These are phyloP conservation scores for Syncephalastrum sp. DNA, from an alignment of 371 early-diverging fungal species.

Conservation along the genomic window DNA sequence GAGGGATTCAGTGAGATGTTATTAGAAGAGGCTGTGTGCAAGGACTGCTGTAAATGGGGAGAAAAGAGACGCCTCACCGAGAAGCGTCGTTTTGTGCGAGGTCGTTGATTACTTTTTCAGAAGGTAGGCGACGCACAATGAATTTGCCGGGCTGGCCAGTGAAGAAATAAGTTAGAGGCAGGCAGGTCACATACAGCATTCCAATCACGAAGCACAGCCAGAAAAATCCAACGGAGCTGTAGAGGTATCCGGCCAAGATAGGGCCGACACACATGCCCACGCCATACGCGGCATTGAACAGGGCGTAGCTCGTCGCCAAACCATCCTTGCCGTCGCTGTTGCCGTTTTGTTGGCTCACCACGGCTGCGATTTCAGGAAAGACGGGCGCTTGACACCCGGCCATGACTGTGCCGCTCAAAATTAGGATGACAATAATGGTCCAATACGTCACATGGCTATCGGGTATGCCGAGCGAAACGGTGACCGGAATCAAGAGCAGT, in stretches of 20 bases:
- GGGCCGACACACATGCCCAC: constrained; percentile 40
- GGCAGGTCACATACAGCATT: constrained; percentile 25
- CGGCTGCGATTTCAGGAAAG: constrained; percentile 42
- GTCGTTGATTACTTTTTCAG: no score
- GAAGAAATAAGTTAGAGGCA: constrained; percentile 38
- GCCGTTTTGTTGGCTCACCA: constrained; percentile 32
- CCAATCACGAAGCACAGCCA: constrained; percentile 39
- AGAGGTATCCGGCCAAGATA: constrained; percentile 40
- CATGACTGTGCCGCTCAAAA: constrained; percentile 34
- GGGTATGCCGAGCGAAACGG: constrained; percentile 35
- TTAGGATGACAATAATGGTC: constrained; percentile 28
- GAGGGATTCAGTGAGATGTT: no score
- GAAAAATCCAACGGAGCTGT: constrained; percentile 36
- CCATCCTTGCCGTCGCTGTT: constrained; percentile 26
- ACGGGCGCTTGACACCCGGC: constrained; percentile 45
- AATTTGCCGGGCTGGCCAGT: constrained; percentile 15
- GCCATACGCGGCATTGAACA: constrained; percentile 47
- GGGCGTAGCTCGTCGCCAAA: constrained; percentile 38
- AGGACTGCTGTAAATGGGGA: no score
- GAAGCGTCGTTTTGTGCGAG: no score
- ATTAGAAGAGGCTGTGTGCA: no score
- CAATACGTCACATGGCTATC: constrained; percentile 29
- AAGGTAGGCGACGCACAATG: no score
- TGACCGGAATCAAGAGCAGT: constrained; percentile 24
- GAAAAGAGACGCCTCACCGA: no score